Evolutionary conservation across 1,139 yeast genomes (phyloP).

Genomic region (Yamadazyma buinensis): DNA sequence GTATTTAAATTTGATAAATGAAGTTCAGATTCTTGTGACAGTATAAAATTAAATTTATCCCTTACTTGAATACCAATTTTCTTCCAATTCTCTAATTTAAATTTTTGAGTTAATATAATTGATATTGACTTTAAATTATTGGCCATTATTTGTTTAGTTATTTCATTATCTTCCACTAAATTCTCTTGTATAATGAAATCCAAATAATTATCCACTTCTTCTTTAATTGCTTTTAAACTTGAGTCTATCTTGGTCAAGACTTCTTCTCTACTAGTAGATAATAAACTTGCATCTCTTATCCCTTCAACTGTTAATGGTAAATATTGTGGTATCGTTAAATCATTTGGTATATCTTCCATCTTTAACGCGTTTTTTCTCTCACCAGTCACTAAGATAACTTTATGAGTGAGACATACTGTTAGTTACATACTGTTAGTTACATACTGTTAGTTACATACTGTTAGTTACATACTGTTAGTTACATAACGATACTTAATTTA

Average conservation of each 20-base stretch:
- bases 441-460: too few species aligned
- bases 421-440: too few species aligned
- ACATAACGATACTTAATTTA: too few species aligned
- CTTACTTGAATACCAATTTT: not conserved
- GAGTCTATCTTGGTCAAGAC: not conserved
- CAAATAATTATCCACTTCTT: slow-evolving; percentile 9
- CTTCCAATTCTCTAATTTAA: slow-evolving; percentile 8
- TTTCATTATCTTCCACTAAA: slow-evolving; percentile 4
- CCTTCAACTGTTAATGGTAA: slow-evolving; percentile 6
- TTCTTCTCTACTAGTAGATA: slow-evolving; percentile 2
- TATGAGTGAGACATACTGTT: too few species aligned
- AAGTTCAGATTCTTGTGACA: slow-evolving; percentile 18
- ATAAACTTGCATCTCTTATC: not conserved
- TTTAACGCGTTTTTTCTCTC: too few species aligned
- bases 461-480: too few species aligned
- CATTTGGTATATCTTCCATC: slow-evolving; percentile 6
- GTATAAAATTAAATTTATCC: slow-evolving; percentile 4
- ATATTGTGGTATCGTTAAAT: slow-evolving; percentile 6
- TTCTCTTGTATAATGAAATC: slow-evolving; percentile 11
- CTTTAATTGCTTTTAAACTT: slow-evolving; percentile 5
- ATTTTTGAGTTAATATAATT: slow-evolving; percentile 2
- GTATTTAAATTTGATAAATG: slow-evolving; percentile 19
- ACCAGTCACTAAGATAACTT: too few species aligned
- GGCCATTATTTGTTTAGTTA: slow-evolving; percentile 4
- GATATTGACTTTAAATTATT: slow-evolving; percentile 2